A percentile compares a stretch with the other conserved stretches of the same genome.
phyloP scores from a whole-genome alignment of 805 yeast species.

The Hanseniaspora valbyensis region DNA sequence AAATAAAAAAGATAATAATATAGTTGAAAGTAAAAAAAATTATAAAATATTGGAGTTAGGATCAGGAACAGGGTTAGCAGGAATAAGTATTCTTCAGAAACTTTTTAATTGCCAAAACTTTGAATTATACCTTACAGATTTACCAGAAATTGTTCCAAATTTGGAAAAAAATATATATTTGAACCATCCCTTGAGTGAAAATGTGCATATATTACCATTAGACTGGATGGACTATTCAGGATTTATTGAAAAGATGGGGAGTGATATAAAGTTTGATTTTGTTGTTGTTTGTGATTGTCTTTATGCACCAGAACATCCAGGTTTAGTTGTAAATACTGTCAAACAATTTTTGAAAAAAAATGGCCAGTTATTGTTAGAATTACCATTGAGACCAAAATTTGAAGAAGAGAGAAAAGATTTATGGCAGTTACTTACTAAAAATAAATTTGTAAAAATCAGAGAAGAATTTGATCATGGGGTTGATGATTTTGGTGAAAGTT shows the following conservation, averaged over 20 bases:
- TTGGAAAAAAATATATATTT: slow-evolving; percentile 44
- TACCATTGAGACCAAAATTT: slow-evolving; percentile 63
- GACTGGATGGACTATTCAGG: slow-evolving; percentile 67
- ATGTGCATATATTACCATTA: slow-evolving; percentile 38
- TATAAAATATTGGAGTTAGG: slow-evolving; percentile 62
- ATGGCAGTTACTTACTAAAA: slow-evolving; percentile 42
- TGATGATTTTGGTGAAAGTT: slow-evolving; percentile 76
- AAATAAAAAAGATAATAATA: slow-evolving; percentile 18
- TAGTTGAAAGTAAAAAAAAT: slow-evolving; percentile 15
- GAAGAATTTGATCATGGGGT: slow-evolving; percentile 48
- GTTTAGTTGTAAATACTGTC: slow-evolving; percentile 55
- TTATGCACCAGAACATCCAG: slow-evolving; percentile 73
- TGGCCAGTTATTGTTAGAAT: slow-evolving; percentile 47
- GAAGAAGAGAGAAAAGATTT: slow-evolving; percentile 52
- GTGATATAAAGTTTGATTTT: slow-evolving; percentile 37
- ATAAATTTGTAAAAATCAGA: slow-evolving; percentile 24
- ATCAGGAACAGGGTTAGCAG: slow-evolving; percentile 87
- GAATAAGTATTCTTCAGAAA: slow-evolving; percentile 46
- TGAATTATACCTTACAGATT: slow-evolving; percentile 54
- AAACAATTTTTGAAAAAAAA: slow-evolving; percentile 34
- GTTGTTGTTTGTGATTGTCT: slow-evolving; percentile 79
- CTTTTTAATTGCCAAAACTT: slow-evolving; percentile 23
- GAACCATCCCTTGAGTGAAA: slow-evolving; percentile 16
- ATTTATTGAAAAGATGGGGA: slow-evolving; percentile 29
- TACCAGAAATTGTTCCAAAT: slow-evolving; percentile 66